Percentiles rank a stretch among this genome's conserved stretches.
These are phyloP conservation scores for Dendrobium nobile DNA, from an alignment of 106 monocot species.

Conservation along the genomic window DNA sequence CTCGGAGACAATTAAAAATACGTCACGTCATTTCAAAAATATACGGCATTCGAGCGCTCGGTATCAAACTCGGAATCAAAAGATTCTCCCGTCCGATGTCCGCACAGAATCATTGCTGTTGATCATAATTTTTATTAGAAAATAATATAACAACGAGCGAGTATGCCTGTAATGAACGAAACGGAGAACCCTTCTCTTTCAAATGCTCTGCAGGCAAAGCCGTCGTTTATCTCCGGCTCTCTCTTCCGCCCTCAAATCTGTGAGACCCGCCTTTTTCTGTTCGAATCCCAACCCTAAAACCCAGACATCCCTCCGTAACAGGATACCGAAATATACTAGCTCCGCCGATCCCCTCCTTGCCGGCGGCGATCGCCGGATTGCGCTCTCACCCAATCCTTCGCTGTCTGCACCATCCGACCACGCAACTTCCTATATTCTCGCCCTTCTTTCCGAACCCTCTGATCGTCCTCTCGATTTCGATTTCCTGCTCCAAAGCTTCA, in stretches of 20 bases:
- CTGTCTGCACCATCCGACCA: conserved; percentile 2
- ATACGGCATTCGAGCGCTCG: no score
- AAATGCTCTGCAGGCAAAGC: neutral
- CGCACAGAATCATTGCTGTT: no score
- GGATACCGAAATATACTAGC: neutral
- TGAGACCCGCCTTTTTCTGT: neutral
- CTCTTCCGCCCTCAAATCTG: neutral
- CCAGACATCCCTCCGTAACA: neutral
- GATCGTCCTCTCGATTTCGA: neutral
- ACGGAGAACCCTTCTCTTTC: neutral
- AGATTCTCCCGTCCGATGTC: no score
- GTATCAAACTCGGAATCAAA: no score
- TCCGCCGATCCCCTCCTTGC: neutral
- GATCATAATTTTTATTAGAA: no score
- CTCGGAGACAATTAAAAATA: fast-evolving
- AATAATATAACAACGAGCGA: no score
- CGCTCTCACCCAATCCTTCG: neutral
- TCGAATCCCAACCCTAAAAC: conserved; percentile 9
- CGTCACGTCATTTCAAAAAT: no score
- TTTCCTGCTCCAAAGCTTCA: conserved; percentile 11
- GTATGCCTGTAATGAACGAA: no score
- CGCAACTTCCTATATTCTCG: conserved; percentile 11
- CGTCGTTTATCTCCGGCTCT: conserved; percentile 15
- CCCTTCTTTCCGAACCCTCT: conserved; percentile 16
- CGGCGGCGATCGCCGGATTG: neutral